phyloP scores from a whole-genome alignment of 1,284 basidiomycete genomes.

The Malassezia psittaci region DNA sequence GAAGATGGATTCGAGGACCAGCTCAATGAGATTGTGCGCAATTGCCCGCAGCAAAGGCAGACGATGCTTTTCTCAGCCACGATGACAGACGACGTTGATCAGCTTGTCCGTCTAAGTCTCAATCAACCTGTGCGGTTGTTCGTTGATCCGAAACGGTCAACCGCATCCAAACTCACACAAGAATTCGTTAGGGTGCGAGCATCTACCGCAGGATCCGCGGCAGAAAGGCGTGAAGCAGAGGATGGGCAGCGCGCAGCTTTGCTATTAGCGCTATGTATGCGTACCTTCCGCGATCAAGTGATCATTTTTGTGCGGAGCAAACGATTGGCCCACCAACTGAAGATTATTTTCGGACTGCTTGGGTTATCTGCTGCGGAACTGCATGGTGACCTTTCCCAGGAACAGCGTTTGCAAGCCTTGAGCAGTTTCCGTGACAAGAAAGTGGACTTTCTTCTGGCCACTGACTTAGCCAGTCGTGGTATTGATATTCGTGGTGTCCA shows the following conservation, averaged over 20 bases:
- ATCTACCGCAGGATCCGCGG: slow-evolving; percentile 24
- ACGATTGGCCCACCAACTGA: slow-evolving; percentile 90
- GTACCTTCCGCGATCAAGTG: slow-evolving; percentile 71
- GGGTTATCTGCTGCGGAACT: slow-evolving; percentile 79
- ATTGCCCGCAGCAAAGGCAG: slow-evolving; percentile 77
- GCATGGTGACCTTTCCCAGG: slow-evolving; percentile 89
- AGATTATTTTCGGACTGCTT: slow-evolving; percentile 79
- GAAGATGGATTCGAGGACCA: slow-evolving; percentile 97
- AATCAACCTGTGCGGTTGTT: slow-evolving; percentile 64
- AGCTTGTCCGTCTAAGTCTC: slow-evolving; percentile 79
- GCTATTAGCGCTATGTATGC: slow-evolving; percentile 71
- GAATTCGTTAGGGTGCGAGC: slow-evolving; percentile 59
- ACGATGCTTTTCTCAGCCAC: slow-evolving; percentile 98
- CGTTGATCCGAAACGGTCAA: slow-evolving; percentile 53
- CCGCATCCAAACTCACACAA: slow-evolving; percentile 78
- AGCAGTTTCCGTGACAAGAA: slow-evolving; percentile 74
- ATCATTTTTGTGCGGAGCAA: slow-evolving; percentile 94
- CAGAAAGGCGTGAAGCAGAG: slow-evolving; percentile 56
- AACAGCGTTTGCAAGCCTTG: slow-evolving; percentile 76
- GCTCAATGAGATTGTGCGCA: slow-evolving; percentile 79
- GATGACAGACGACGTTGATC: slow-evolving; percentile 91
- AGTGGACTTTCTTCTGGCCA: slow-evolving; percentile 84
- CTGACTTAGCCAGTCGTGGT: slow-evolving; percentile 87
- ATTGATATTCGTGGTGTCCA: slow-evolving; percentile 96
- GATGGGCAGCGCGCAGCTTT: slow-evolving; percentile 59